Base-by-base conservation (phyloP, 768 basidiomycete species). In the Strobilomyces dryophilus region DNA sequence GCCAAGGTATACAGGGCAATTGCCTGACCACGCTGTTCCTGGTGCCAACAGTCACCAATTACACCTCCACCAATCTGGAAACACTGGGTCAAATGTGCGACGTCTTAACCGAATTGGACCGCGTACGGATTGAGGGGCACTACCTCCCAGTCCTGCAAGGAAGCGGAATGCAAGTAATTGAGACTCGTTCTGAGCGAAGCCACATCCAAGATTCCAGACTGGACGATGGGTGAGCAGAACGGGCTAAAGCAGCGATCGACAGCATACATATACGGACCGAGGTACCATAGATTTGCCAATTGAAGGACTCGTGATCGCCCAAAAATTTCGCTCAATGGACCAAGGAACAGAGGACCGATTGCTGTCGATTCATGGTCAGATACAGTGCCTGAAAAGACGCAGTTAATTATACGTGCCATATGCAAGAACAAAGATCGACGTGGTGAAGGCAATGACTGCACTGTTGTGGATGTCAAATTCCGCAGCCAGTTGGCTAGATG, bases 101-200 rank as follows among this genome's bases (percentile, higher is more conserved):
- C 26, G 5, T 40, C n/a, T 1, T 17, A 9, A 3, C 10, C 20
- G 2, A 8, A 21, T 15, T 24, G 26, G 0, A 15, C n/a, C 11
- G 4, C 70, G 37, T 57, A 76, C 75, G 5, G 81, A 68, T 2
- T 87, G 69, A 7, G 87, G 84, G 0, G 87, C 87, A 49, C 84
- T 83, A 0, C 87, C 89, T 26, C 88, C 89, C 2, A 90, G 53
- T 2, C 88, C 87, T 1, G 86, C 70, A 2, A 89, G 67, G 57
- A 90, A 80, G 18, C 87, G 79, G 60, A 89, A 89, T 0, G 73
- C 82, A 46, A 88, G 79, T 12, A 89, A 69, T 57, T 87, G 79
- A 0, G 67, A 70, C 51, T 75, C 74, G 47, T 73, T 84, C 49
- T 76, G 76, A 0, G 86, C 81, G 52, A 87, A 89, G 0, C 83